Base-by-base conservation (phyloP, 2,329 filamentous ascomycete genomes). In the Cercospora nicotianae region DNA sequence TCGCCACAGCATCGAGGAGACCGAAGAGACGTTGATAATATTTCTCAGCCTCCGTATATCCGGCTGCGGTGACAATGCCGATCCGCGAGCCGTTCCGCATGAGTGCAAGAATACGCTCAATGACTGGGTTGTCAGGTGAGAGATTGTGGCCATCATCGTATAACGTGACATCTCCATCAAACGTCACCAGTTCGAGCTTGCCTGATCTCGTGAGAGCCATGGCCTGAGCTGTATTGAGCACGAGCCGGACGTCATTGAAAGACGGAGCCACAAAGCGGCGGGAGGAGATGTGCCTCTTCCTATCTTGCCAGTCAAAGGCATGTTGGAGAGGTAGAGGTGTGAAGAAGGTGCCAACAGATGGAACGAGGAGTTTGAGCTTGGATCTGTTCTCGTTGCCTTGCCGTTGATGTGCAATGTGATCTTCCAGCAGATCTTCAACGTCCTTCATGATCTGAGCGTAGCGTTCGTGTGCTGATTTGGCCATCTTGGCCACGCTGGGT, bases 371-470 rank as follows among this genome's bases (percentile, higher is more conserved):
- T 77, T 94, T 94, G 65, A 99, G 87, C 76, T 97, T 98, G 3
- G 95, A 98, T 64, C 86, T 87, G 33, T 64, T 67, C 51, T 69
- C 67, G 16, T 48, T 36, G 26, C 86, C 83, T 23, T 86, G 82
- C 68, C 85, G 86, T 78, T 94, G 90, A 75, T 94, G 90, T 53
- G 85, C 83, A 75, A 95, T 96, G 80, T 98, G 94, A 77, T 97
- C 94, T 72, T 93, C 90, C 74, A 99, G 91, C 81, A 99, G 90
- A 65, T 87, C 85, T 80, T 99, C 95, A 1, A 99, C 92, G 80
- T 98, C 95, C 69, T 89, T 87, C 87, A 98, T 92, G 75, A 98
- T 97, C 80, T 99, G 94, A 59, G 92, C 91, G 81, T 98, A 99
- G 70, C 95, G 89, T 66, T 91, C 86, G 77, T 95, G 93, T 28